phyloP scores from a whole-genome alignment of 2,329 filamentous ascomycete genomes.

The Colletotrichum scovillei region DNA sequence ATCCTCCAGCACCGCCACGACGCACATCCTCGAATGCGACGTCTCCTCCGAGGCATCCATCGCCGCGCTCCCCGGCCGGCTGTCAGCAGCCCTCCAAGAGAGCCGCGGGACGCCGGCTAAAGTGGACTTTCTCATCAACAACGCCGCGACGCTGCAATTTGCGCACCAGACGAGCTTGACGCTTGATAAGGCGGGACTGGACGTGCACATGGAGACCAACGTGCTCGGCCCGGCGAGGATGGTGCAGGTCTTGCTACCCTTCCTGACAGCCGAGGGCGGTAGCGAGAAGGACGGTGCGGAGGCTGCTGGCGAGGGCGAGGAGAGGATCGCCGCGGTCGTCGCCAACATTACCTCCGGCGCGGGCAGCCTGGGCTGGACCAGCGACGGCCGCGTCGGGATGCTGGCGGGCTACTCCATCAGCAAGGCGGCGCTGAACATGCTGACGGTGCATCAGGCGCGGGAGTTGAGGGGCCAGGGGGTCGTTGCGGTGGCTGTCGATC shows the following conservation, averaged over 20 bases:
- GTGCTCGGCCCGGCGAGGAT: constrained; percentile 59
- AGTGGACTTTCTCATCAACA: constrained; percentile 50
- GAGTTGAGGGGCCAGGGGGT: constrained; percentile 39
- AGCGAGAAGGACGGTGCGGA: not conserved
- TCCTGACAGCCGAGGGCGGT: constrained; percentile 33
- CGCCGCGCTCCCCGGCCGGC: not conserved
- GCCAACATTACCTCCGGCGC: constrained; percentile 56
- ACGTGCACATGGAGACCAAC: constrained; percentile 55
- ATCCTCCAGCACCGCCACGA: not conserved
- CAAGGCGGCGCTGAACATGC: constrained; percentile 51
- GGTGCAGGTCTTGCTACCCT: constrained; percentile 50
- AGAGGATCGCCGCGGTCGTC: constrained; percentile 40
- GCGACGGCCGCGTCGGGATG: not conserved
- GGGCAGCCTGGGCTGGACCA: constrained; percentile 38
- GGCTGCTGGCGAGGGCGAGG: not conserved
- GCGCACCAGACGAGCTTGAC: constrained; percentile 50
- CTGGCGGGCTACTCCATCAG: constrained; percentile 49
- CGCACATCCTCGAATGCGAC: constrained; percentile 33
- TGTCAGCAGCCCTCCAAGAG: not conserved
- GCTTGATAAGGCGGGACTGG: constrained; percentile 49
- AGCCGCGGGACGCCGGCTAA: not conserved
- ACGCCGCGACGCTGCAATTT: constrained; percentile 44
- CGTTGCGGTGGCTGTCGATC: constrained; percentile 45
- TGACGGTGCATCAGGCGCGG: constrained; percentile 46
- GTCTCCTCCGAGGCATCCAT: constrained; percentile 27